Evolutionary conservation across 176 grass and related monocot genomes (phyloP).

Genomic region (bread wheat (Triticum aestivum)): DNA sequence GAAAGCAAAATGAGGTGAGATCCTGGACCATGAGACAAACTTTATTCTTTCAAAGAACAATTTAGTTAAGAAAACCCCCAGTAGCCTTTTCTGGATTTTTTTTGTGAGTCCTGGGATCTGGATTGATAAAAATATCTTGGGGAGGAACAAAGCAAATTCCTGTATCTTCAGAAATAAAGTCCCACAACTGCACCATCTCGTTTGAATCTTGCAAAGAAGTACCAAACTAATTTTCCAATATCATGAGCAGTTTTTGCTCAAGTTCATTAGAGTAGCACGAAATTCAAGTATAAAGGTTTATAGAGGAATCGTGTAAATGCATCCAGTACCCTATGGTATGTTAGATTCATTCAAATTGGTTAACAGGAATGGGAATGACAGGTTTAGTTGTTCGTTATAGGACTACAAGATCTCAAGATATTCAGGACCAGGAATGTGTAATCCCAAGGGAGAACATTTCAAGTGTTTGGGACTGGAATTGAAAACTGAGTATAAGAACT

Average conservation of each 20-base stretch:
- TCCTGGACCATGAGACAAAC: not conserved
- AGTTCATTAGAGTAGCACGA: not conserved
- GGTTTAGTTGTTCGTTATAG: not conserved
- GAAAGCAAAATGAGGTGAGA: not conserved
- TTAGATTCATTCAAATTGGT: not conserved
- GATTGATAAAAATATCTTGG: not conserved
- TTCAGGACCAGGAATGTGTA: not conserved
- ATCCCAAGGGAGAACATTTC: not conserved
- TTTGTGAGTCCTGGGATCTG: not conserved
- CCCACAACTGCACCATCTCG: not conserved
- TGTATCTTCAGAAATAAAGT: not conserved
- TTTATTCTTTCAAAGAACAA: not conserved
- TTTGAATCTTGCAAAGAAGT: not conserved
- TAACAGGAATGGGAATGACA: not conserved
- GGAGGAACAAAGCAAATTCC: not conserved
- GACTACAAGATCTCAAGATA: not conserved
- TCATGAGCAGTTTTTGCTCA: not conserved
- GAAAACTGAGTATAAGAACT: not conserved
- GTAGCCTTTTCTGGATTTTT: not conserved
- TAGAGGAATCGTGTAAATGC: not conserved
- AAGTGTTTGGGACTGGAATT: not conserved
- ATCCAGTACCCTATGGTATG: not conserved
- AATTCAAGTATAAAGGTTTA: not conserved
- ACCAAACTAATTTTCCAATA: not conserved
- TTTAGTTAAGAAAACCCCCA: not conserved